Base-by-base conservation (phyloP, 768 basidiomycete genomes). In the Serendipita indica region DNA sequence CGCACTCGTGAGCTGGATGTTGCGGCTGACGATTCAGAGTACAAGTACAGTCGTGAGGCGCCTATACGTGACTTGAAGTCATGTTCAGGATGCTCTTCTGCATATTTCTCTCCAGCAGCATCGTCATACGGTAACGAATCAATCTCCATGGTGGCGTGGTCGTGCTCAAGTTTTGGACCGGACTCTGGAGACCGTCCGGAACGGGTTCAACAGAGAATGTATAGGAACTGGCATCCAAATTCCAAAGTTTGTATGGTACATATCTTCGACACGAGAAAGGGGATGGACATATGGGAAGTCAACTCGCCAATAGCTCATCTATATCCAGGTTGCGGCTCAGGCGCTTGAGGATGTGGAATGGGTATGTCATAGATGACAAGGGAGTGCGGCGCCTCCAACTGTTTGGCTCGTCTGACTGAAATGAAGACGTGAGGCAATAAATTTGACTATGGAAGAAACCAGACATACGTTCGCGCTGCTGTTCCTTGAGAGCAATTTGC, bases 101-200 rank as follows among this genome's bases (percentile, higher is more conserved):
- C 49, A 27, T 54, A 54, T 27, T 54, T 54, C 20, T 25, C 49
- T 54, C 49, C 49, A 27, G 49, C 20, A 22, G 20, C 49, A n/a
- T 54, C 49, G 49, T 54, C 49, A 32, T 54, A 54, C 16, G 49
- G 49, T 22, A 54, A 30, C 10, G 30, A n/a, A 32, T 54, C 49
- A 10, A 54, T 28, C 1, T 54, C 49, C 30, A 54, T 32, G 49
- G 7, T 25, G 20, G 20, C 49, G 49, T 54, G 41, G 41, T 25
- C 18, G 41, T 18, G 41, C 18, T 18, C 2, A 43, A 43, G 41
- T n/a, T 43, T 43, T 1, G 18, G 12, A 39, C 18, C 18, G 35
- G 35, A 39, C 35, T 12, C 35, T 39, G n/a, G n/a, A n/a, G n/a
- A n/a, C n/a, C n/a, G n/a, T n/a, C n/a, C n/a, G n/a, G n/a, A n/a